Conservation (phyloP, 345 rosid species). For the Streptanthus diversifolius region DNA sequence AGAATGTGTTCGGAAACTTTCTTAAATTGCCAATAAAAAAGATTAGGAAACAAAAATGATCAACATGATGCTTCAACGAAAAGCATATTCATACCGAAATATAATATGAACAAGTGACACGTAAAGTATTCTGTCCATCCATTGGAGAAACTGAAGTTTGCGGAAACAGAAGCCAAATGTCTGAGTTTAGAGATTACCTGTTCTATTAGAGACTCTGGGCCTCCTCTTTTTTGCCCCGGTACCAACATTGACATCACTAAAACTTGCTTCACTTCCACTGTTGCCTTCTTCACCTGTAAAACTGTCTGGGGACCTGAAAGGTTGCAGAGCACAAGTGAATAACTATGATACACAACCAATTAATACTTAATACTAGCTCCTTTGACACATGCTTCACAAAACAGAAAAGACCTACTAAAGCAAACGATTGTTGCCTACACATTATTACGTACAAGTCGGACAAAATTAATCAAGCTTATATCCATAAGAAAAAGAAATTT, state of each 20-base stretch:
- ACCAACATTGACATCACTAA: slow-evolving; percentile 47
- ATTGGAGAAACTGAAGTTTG: not conserved
- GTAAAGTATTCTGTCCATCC: not conserved
- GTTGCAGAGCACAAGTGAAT: slow-evolving; percentile 19
- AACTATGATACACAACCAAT: slow-evolving; percentile 15
- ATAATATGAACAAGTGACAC: slow-evolving; percentile 10
- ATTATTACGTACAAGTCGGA: not conserved
- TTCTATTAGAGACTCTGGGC: slow-evolving; percentile 40
- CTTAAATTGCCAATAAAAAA: not conserved
- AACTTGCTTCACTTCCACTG: slow-evolving; percentile 45
- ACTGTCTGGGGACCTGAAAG: slow-evolving; percentile 58
- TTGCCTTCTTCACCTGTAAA: slow-evolving; percentile 52
- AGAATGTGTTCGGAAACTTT: not conserved
- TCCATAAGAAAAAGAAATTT: not conserved
- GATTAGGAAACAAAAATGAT: not conserved
- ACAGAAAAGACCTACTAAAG: slow-evolving; percentile 10
- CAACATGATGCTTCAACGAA: not conserved
- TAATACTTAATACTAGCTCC: not conserved
- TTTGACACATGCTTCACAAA: not conserved
- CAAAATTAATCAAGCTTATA: not conserved
- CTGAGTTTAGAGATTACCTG: slow-evolving; percentile 43
- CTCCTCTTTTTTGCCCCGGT: slow-evolving; percentile 43
- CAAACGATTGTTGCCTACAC: not conserved
- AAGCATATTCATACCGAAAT: not conserved
- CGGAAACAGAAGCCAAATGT: not conserved